These are phyloP conservation scores for Tausonia pullulans DNA, from an alignment of 1,284 basidiomycete species.

Conservation along the genomic window DNA sequence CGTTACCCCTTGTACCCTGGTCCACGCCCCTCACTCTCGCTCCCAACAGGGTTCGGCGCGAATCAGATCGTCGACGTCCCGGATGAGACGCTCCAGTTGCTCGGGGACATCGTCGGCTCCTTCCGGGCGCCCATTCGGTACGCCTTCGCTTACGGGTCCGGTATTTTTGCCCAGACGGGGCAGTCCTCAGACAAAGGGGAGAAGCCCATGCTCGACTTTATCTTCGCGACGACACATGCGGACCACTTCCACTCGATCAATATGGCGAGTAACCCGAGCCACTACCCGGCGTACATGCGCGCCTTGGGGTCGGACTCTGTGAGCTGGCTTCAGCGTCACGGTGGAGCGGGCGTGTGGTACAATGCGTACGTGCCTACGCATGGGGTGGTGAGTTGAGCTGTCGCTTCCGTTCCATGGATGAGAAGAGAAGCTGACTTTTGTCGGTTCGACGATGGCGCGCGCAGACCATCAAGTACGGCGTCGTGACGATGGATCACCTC, in stretches of 20 bases:
- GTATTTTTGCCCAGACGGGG: constrained; percentile 54
- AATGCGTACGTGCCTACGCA: constrained; percentile 58
- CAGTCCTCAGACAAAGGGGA: constrained; percentile 21
- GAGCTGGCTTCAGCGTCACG: constrained; percentile 54
- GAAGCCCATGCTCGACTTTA: constrained; percentile 81
- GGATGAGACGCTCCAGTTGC: constrained; percentile 60
- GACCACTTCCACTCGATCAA: constrained; percentile 91
- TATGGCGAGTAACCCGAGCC: constrained; percentile 73
- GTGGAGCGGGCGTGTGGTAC: constrained; percentile 89
- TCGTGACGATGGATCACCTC: constrained; percentile 80
- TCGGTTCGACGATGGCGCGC: constrained; percentile 2
- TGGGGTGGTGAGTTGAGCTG: constrained; percentile 54
- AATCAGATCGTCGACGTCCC: constrained; percentile 68
- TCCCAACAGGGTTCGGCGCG: constrained; percentile 45
- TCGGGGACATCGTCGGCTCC: constrained; percentile 58
- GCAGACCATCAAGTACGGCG: constrained; percentile 94
- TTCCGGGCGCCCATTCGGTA: constrained; percentile 82
- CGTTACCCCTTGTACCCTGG: neutral
- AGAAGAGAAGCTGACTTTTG: neutral
- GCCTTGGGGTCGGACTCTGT: constrained; percentile 67
- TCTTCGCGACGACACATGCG: constrained; percentile 86
- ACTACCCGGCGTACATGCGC: constrained; percentile 82
- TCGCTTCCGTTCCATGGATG: neutral
- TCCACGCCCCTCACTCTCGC: neutral
- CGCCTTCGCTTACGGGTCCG: constrained; percentile 90